Base-by-base conservation (phyloP, 148 eudicot species). In the Mesembryanthemum crystallinum region DNA sequence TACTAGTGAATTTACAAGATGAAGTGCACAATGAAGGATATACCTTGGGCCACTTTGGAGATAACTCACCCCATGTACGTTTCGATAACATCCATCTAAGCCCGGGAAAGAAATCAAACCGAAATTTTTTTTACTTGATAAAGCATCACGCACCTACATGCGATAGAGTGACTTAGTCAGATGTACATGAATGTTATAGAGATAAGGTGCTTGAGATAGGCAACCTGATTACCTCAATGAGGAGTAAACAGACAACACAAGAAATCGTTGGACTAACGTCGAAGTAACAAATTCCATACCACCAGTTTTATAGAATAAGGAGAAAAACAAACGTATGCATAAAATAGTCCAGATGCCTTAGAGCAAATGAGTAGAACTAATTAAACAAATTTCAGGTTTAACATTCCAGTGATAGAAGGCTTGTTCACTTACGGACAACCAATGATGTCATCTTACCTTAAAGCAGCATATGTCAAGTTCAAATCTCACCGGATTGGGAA, bases 31-130 rank as follows among this genome's bases (percentile, higher is more conserved):
- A 79, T 60, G 54, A 92, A 95, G 99, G 99, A 95, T 95, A 95
- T 95, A 97, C 99, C 87, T 92, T 95, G 8, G 99, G 99, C 99
- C 99, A 95, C 85, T 95, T 95, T 42, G 96, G 99, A 58, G 99
- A 90, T 67, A 95, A 80, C 77, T 95, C 99, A 85, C 88, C 92
- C 99, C 99, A 95, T 33, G 89, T 92, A 77, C 91, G 76, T 74
- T 71, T 89, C 23, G 97, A 79, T 67, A 95, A 80, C 99, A 95
- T 95, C 99, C 99, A 95, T 73, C 99, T 97, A 83, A 95, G 99
- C 76, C 99, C 99, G 80, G 99, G 97, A 82, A 95, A 95, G 88
- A 95, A 95, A 80, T 95, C 99, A 30, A 97, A 95, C 73, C 99
- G n/a, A n/a, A n/a, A n/a, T n/a, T n/a, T n/a, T n/a, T n/a, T n/a